Evolutionary conservation across 345 rosid genomes (phyloP), one percentile per base, ranked within the genome.

Genomic region (Hibiscus trionum): DNA sequence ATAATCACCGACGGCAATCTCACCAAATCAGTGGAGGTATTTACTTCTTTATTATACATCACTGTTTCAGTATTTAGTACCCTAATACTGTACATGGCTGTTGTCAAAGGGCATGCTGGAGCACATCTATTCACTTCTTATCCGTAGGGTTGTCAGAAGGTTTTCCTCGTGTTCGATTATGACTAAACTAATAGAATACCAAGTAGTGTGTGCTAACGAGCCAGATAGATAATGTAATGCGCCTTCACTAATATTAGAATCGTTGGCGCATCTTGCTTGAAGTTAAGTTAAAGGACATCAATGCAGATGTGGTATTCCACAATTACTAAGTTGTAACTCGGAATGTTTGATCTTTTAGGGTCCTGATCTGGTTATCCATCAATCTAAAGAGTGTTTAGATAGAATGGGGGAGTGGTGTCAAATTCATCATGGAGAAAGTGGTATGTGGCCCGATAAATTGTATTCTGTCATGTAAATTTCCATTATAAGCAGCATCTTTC

Each of bases 351-450:
- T 71, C 14, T 85, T 47, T 47, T 61, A 95, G 97, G 97, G 99
- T 75, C 97, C 99, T 73, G 92, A 89, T 80, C 71, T 92, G 79
- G 96, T 95, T 75, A 81, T 95, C 75, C 89, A 90, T 85, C 99
- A 95, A 78, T 81, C 83, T 16, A 80, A 82, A 74, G 91, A 88
- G 55, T 91, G 97, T 69, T 37, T 95, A 73, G 90, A 89, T 76
- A 72, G 77, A 73, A 92, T 92, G 96, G 89, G 88, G 63, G 97
- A 95, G 37, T 90, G 99, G 99, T 95, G 97, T 79, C 91, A 85
- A 82, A 78, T 60, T 70, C 97, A 91, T 84, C 99, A 91, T 65
- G 89, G 81, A 29, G 91, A 86, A 72, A 95, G 97, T 78, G 97
- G 99, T 94, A 84, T 79, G 85, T 69, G 61, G 29, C 58, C 14